A percentile compares a stretch with the other conserved stretches of the same genome.
These are phyloP conservation scores for Coemansia sp. DNA, from an alignment of 192 early-diverging fungal genomes.

Conservation along the genomic window DNA sequence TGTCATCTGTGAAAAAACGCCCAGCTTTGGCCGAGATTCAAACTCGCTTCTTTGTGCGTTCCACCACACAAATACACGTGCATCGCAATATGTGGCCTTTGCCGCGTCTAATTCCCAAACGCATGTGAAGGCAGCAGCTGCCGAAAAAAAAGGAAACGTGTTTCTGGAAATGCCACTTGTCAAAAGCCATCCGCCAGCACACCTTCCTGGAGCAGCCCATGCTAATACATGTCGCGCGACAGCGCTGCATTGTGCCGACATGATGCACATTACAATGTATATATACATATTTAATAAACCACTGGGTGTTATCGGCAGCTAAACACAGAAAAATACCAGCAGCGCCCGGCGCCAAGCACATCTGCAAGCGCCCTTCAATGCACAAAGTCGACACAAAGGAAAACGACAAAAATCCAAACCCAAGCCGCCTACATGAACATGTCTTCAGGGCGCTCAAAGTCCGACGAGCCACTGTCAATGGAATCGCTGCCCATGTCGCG, in stretches of 20 bases:
- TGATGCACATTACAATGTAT: not conserved
- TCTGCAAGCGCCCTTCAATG: not conserved
- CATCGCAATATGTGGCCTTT: not conserved
- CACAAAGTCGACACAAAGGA: not conserved
- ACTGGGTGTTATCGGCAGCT: not conserved
- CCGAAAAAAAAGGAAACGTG: no score
- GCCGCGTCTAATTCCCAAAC: not conserved
- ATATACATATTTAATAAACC: not conserved
- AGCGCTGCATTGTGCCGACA: not conserved
- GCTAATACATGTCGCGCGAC: not conserved
- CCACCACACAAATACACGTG: not conserved
- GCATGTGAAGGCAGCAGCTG: not conserved
- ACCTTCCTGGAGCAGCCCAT: not conserved
- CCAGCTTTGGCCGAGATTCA: no score
- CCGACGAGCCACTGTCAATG: constrained; percentile 17
- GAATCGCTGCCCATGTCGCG: not conserved
- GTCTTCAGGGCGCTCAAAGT: constrained; percentile 36
- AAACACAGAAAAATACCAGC: not conserved
- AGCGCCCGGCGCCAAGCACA: no score
- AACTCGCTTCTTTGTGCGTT: not conserved
- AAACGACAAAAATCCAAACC: not conserved
- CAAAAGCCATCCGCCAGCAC: no score
- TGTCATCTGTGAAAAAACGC: no score
- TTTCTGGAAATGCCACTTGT: no score
- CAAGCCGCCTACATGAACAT: constrained; percentile 34